Evolutionary conservation across 2,329 filamentous ascomycete species (phyloP).

Genomic region (Periconia digitata): DNA sequence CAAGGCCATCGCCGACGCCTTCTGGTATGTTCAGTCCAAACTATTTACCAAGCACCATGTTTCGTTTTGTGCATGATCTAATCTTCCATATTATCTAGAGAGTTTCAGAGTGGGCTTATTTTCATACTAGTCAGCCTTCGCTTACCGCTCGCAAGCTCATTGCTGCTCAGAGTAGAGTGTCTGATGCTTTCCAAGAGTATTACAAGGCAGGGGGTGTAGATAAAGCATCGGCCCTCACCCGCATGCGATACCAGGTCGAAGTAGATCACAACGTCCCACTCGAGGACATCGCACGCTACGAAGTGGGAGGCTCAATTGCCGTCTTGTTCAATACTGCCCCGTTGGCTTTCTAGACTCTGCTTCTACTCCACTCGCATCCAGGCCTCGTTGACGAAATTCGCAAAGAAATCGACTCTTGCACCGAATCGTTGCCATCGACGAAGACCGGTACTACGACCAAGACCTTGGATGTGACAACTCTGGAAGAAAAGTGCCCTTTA

Average conservation of each 20-base stretch:
- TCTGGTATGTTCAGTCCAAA: constrained; percentile 28
- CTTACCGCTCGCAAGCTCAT: constrained; percentile 28
- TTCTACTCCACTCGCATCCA: constrained; percentile 36
- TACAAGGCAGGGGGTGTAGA: constrained; percentile 32
- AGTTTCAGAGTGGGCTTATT: not conserved
- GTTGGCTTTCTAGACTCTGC: constrained; percentile 42
- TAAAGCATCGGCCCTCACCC: constrained; percentile 35
- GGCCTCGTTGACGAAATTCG: constrained; percentile 31
- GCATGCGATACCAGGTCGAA: constrained; percentile 25
- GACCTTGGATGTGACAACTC: constrained; percentile 29
- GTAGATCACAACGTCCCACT: constrained; percentile 29
- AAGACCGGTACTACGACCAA: not conserved
- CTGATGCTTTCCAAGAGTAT: constrained; percentile 43
- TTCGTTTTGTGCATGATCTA: not conserved
- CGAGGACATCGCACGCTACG: constrained; percentile 42
- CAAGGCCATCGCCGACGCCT: constrained; percentile 28
- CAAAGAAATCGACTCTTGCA: constrained; percentile 2
- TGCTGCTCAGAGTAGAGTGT: constrained; percentile 28
- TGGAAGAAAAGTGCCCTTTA: constrained; percentile 40
- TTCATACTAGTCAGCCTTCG: constrained; percentile 17
- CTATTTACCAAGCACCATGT: too few species aligned
- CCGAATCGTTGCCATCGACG: constrained; percentile 2
- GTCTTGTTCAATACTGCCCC: constrained; percentile 42
- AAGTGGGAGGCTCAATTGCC: constrained; percentile 40
- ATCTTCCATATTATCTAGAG: not conserved